Evolutionary conservation across 345 rosid genomes (phyloP).

Genomic region (Citropsis articulata): DNA sequence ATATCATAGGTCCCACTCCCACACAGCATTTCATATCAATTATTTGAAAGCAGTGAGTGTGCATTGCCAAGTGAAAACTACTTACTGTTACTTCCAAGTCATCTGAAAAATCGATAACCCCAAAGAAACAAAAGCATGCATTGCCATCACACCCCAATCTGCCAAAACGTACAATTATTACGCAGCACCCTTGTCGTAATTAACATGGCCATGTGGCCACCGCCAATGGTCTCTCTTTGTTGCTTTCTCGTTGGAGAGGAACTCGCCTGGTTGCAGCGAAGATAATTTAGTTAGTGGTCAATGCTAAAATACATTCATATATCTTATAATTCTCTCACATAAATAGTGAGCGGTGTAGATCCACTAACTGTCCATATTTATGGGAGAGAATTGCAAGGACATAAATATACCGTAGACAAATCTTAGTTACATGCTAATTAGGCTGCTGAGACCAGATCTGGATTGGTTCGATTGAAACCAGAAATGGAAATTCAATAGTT

Average conservation of each 20-base stretch:
- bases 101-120: background rate
- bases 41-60: background rate
- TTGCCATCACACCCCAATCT: background rate
- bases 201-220: background rate
- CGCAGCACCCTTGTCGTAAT: background rate
- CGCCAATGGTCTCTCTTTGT: no score
- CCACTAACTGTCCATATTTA: no score
- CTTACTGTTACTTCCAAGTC: background rate
- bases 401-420: no score
- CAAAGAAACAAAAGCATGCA: background rate
- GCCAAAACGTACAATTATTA: background rate
- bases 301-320: no score
- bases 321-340: no score
- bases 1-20: conserved; percentile 1
- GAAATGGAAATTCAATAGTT: background rate
- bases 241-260: background rate
- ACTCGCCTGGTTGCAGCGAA: background rate
- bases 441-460: background rate
- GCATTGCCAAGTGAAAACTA: background rate
- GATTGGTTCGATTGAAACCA: background rate
- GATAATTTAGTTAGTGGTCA: background rate
- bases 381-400: no score
- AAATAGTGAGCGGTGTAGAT: no score
- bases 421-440: background rate
- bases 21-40: background rate